phyloP scores from a whole-genome alignment of 257 asterid genomes.

The Lycium ferocissimum region DNA sequence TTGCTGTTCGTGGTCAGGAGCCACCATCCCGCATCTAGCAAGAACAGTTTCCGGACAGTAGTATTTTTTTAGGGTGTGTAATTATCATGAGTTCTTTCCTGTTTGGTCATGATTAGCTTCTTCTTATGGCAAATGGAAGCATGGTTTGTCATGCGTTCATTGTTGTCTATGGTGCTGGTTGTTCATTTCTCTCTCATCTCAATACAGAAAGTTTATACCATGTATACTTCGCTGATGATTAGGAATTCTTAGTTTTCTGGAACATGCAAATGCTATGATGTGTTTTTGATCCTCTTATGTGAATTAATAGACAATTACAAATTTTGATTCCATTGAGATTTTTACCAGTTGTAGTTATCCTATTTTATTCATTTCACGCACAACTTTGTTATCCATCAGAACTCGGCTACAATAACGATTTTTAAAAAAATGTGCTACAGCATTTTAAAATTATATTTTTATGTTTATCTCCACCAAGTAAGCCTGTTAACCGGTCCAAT shows the following conservation, averaged over 20 bases:
- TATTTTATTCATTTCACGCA: neutral
- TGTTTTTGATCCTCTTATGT: constrained; percentile 9
- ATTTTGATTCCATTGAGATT: neutral
- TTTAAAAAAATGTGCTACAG: neutral
- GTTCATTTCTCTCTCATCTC: neutral
- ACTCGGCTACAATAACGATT: neutral
- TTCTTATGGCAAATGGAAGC: constrained; percentile 14
- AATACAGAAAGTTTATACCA: neutral
- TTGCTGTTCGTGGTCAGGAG: neutral
- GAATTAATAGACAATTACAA: neutral
- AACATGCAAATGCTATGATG: constrained; percentile 14
- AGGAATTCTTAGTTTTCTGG: neutral
- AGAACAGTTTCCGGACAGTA: neutral
- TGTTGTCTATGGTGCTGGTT: neutral
- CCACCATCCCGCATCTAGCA: neutral
- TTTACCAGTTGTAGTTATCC: neutral
- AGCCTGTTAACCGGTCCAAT: too few species aligned
- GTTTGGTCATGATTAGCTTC: neutral
- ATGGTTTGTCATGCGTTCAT: constrained; percentile 16
- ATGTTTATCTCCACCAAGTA: too few species aligned
- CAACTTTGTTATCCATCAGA: constrained; percentile 3
- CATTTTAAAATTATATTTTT: neutral
- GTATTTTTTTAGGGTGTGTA: neutral
- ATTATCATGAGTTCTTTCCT: neutral
- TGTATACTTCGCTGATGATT: neutral